Percentiles rank a stretch among this genome's conserved stretches.
phyloP scores from a whole-genome alignment of 306 rosid genomes.

The Vicia villosa region DNA sequence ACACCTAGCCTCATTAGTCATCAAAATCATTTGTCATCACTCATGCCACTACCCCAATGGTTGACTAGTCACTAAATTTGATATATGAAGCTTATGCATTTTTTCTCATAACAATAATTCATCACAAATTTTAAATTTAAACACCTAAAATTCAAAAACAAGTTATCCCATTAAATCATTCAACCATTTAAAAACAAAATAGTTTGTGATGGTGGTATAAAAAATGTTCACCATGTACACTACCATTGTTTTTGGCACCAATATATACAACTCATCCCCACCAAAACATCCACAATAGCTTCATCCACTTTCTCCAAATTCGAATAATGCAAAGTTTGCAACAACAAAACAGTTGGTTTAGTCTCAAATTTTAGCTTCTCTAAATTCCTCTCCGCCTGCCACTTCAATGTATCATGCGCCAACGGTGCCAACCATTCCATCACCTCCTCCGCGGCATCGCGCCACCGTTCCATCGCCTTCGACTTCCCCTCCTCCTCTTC shows the following conservation, averaged over 20 bases:
- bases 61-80: not conserved
- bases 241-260: conserved; percentile 44
- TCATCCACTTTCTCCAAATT: conserved; percentile 77
- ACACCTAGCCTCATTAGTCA: too few relatives aligned
- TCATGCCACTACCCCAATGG: not conserved
- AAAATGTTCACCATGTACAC: not conserved
- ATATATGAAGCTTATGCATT: not conserved
- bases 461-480: conserved; percentile 45
- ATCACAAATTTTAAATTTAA: not conserved
- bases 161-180: not conserved
- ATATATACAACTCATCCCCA: conserved; percentile 62
- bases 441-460: conserved; percentile 50
- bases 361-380: conserved; percentile 53
- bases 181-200: not conserved
- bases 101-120: not conserved
- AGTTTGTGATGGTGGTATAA: not conserved
- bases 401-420: conserved; percentile 63
- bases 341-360: conserved; percentile 46
- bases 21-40: not conserved
- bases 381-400: conserved; percentile 66
- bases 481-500: not conserved
- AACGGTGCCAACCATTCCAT: conserved; percentile 63
- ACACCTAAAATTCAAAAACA: not conserved
- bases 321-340: conserved; percentile 76
- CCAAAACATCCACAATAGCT: conserved; percentile 61